These are phyloP conservation scores for Candida gigantensis DNA, from an alignment of 1,139 yeast species.

Conservation along the genomic window DNA sequence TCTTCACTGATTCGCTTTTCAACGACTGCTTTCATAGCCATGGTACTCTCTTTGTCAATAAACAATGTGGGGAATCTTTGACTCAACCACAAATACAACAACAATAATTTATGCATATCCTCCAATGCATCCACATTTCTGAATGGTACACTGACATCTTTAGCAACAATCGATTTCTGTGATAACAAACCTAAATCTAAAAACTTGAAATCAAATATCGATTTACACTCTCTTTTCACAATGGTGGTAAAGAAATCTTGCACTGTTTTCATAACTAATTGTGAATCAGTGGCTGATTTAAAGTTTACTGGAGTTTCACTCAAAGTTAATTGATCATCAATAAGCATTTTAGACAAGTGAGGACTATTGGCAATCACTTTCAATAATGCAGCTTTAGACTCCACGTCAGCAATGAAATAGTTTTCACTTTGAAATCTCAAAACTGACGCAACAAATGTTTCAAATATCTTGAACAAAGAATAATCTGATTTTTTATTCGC, in stretches of 20 bases:
- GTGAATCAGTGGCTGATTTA: conserved; percentile 16
- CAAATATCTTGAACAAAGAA: conserved; percentile 44
- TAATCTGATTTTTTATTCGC: conserved; percentile 52
- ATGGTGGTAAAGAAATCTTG: conserved; percentile 40
- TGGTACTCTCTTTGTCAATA: conserved; percentile 74
- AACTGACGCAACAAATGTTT: conserved; percentile 37
- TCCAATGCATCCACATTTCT: conserved; percentile 57
- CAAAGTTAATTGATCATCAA: conserved; percentile 58
- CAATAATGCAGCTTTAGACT: conserved; percentile 44
- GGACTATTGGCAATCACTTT: conserved; percentile 42
- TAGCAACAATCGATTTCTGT: conserved; percentile 21
- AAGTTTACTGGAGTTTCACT: conserved; percentile 59
- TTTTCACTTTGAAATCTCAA: conserved; percentile 10
- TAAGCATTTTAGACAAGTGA: conserved; percentile 25
- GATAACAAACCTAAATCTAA: conserved; percentile 31
- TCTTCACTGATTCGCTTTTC: conserved; percentile 69
- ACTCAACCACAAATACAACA: conserved; percentile 80
- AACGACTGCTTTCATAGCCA: conserved; percentile 61
- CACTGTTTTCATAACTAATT: conserved; percentile 21
- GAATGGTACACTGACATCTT: conserved; percentile 26
- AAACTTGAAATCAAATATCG: conserved; percentile 46
- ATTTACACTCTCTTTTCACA: conserved; percentile 37
- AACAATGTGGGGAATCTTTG: conserved; percentile 84
- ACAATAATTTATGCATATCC: conserved; percentile 64
- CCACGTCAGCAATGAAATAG: conserved; percentile 47